Evolutionary conservation across 2,329 filamentous ascomycete species (phyloP).

Genomic region (Ceratocystis diversiconidia): DNA sequence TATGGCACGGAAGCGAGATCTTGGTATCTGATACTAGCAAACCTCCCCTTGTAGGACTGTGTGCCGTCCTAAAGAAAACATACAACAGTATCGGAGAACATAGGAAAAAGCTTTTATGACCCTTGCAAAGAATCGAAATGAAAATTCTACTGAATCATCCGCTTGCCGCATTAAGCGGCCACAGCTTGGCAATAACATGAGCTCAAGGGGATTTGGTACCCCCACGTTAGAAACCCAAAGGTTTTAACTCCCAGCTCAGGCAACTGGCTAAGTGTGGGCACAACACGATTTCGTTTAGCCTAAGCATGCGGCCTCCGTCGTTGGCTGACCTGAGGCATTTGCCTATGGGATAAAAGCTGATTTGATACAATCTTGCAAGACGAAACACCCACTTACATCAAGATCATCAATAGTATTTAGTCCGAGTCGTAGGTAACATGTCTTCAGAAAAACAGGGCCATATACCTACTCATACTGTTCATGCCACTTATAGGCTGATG

Average conservation of each 20-base stretch:
- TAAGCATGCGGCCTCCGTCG: neutral
- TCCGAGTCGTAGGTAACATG: neutral
- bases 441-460: neutral
- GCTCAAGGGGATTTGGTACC: too few relatives aligned
- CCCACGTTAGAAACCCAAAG: too few relatives aligned
- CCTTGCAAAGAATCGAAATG: neutral
- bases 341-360: neutral
- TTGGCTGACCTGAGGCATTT: neutral
- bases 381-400: neutral
- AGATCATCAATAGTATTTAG: neutral
- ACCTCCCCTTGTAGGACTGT: conserved; percentile 34
- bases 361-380: neutral
- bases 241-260: neutral
- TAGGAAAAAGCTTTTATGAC: conserved; percentile 8
- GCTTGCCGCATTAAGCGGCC: neutral
- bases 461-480: too few relatives aligned
- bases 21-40: conserved; percentile 50
- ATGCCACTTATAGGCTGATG: neutral
- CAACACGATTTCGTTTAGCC: conserved; percentile 7
- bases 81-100: neutral
- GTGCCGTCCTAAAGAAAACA: conserved; percentile 22
- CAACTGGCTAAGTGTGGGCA: neutral
- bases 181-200: too few relatives aligned
- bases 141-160: neutral
- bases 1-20: conserved; percentile 53